phyloP scores from a whole-genome alignment of 2,329 filamentous ascomycete species.

The Zopfia rhizophila region DNA sequence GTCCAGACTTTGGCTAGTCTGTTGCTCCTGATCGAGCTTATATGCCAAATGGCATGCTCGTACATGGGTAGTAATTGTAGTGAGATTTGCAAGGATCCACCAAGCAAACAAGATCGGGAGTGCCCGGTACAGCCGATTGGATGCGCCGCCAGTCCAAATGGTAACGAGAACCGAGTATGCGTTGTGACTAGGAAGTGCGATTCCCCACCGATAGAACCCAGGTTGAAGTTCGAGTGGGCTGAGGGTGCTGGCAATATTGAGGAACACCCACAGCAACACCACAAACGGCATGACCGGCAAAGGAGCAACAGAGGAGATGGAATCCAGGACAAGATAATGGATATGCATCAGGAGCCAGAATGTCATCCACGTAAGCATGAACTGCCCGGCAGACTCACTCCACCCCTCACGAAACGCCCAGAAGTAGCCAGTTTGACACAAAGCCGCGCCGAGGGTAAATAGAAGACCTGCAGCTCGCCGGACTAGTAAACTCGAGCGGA shows the following conservation, averaged over 20 bases:
- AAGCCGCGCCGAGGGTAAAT: constrained; percentile 55
- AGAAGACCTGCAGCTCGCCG: constrained; percentile 47
- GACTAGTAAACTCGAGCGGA: constrained; percentile 33
- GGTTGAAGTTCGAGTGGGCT: constrained; percentile 57
- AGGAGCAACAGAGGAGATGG: constrained; percentile 55
- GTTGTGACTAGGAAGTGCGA: constrained; percentile 54
- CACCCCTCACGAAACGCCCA: constrained; percentile 58
- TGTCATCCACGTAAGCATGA: constrained; percentile 55
- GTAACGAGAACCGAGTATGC: constrained; percentile 55
- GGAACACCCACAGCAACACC: constrained; percentile 57
- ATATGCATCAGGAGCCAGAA: constrained; percentile 58
- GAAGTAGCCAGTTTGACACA: constrained; percentile 54
- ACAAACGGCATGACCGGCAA: constrained; percentile 56
- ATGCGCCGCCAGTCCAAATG: constrained; percentile 58
- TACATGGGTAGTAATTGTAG: constrained; percentile 28
- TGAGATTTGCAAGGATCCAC: constrained; percentile 42
- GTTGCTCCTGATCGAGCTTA: constrained; percentile 24
- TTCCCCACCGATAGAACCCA: constrained; percentile 55
- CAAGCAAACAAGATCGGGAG: constrained; percentile 58
- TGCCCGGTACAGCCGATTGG: constrained; percentile 51
- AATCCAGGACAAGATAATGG: constrained; percentile 58
- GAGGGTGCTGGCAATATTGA: constrained; percentile 56
- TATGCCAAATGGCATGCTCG: constrained; percentile 36
- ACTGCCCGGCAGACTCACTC: constrained; percentile 54
- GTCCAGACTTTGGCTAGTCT: too few relatives aligned